phyloP scores from a whole-genome alignment of 495 filamentous ascomycete species.

The Daldinia concentrica region DNA sequence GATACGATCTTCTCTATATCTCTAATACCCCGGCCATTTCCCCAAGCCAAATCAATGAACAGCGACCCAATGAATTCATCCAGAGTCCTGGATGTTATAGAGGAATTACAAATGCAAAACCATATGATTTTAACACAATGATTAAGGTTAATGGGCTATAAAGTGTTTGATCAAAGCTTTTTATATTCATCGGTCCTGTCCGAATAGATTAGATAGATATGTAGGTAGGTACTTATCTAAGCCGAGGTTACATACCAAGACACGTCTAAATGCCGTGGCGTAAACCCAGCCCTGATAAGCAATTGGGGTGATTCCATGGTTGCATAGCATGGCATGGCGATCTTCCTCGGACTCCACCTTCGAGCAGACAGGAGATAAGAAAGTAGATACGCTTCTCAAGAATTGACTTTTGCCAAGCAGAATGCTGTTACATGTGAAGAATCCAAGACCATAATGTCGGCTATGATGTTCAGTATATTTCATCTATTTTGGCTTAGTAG shows the following conservation, averaged over 20 bases:
- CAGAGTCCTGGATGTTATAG: too few relatives aligned
- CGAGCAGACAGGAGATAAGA: conserved; percentile 10
- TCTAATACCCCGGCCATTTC: too few relatives aligned
- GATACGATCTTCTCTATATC: too few relatives aligned
- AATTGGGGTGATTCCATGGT: conserved; percentile 11
- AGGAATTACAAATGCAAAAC: not conserved
- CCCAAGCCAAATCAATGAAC: too few relatives aligned
- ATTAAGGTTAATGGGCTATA: not conserved
- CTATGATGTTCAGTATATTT: not conserved
- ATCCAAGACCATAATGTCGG: not conserved
- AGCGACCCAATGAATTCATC: not conserved
- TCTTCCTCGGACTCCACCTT: conserved; percentile 27
- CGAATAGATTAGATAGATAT: not conserved
- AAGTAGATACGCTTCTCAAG: not conserved
- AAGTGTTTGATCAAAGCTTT: not conserved
- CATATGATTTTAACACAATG: not conserved
- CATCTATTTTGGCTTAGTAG: too few relatives aligned
- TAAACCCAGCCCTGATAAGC: conserved; percentile 14
- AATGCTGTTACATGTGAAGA: not conserved
- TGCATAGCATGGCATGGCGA: conserved; percentile 3
- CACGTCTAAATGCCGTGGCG: not conserved
- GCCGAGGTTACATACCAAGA: not conserved
- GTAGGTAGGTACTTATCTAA: not conserved
- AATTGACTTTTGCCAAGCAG: not conserved
- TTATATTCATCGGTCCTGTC: not conserved